Evolutionary conservation across 176 grass and related monocot genomes (phyloP).

Genomic region (Triticum turgidum): DNA sequence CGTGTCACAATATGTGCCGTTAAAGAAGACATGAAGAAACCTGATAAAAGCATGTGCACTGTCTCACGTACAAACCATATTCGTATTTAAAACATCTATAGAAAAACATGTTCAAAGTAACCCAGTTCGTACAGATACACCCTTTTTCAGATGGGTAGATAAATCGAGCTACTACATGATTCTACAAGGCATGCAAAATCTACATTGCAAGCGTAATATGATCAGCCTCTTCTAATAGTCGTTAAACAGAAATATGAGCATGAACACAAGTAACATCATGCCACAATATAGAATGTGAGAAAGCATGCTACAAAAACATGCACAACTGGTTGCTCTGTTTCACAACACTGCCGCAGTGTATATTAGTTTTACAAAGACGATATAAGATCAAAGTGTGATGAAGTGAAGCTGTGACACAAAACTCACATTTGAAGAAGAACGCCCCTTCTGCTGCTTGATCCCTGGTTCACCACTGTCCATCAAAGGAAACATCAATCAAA

Average conservation of each 20-base stretch:
- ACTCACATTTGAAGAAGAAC: conserved; percentile 55
- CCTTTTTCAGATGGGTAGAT: conserved; percentile 2
- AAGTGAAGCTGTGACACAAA: conserved; percentile 1
- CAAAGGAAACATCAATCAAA: conserved; percentile 27
- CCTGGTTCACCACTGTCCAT: conserved; percentile 38
- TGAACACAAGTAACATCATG: conserved; percentile 13
- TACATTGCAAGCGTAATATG: conserved; percentile 13
- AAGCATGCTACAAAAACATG: conserved; percentile 25
- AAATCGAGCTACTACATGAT: conserved; percentile 26
- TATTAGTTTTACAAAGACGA: neutral
- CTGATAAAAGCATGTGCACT: neutral
- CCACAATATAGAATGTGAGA: neutral
- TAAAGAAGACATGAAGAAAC: neutral
- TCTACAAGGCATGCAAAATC: conserved; percentile 19
- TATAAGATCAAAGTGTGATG: neutral
- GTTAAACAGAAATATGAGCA: neutral
- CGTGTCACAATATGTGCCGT: neutral
- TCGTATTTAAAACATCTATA: neutral
- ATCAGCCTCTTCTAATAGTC: neutral
- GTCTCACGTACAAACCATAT: neutral
- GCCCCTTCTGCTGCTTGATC: conserved; percentile 33
- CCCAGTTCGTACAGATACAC: neutral
- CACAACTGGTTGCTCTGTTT: neutral
- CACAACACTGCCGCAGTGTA: neutral
- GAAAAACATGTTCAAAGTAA: conserved; percentile 5